Evolutionary conservation across 2,329 filamentous ascomycete genomes (phyloP).

Genomic region (Chrysoporthe cubensis): DNA sequence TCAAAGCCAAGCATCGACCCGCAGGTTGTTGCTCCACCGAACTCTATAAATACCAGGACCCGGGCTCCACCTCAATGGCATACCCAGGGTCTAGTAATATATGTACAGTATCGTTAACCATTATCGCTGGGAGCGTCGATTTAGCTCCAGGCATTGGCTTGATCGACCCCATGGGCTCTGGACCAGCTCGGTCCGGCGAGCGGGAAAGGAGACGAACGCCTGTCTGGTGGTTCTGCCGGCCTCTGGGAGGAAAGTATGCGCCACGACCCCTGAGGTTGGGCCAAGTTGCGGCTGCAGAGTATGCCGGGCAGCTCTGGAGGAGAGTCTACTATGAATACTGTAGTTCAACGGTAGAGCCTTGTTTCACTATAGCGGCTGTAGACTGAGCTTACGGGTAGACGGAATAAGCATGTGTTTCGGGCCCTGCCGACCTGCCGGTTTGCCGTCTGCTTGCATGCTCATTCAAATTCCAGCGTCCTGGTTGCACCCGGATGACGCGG

Average conservation of each 20-base stretch:
- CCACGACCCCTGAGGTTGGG: too few species aligned
- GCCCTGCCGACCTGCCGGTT: slow-evolving; percentile 4
- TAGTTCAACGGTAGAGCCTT: background rate
- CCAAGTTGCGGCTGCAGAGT: too few species aligned
- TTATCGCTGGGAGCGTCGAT: background rate
- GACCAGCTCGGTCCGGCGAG: too few species aligned
- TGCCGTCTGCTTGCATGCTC: background rate
- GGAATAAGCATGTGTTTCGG: background rate
- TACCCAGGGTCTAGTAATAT: background rate
- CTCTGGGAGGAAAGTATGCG: too few species aligned
- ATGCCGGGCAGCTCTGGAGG: too few species aligned
- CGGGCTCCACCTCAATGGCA: background rate
- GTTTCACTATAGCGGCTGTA: background rate
- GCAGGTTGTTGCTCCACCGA: background rate
- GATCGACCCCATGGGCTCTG: too few species aligned
- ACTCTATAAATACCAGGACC: background rate
- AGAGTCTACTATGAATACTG: too few species aligned
- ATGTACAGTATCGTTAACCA: background rate
- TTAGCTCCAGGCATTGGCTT: too few species aligned
- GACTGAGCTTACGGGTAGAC: too few species aligned
- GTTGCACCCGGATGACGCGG: slow-evolving; percentile 7
- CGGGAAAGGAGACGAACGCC: too few species aligned
- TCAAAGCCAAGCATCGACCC: background rate
- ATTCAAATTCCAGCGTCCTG: background rate
- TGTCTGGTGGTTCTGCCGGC: too few species aligned